Conservation (phyloP, 2,329 filamentous ascomycete species). For the Colletotrichum simmondsii region DNA sequence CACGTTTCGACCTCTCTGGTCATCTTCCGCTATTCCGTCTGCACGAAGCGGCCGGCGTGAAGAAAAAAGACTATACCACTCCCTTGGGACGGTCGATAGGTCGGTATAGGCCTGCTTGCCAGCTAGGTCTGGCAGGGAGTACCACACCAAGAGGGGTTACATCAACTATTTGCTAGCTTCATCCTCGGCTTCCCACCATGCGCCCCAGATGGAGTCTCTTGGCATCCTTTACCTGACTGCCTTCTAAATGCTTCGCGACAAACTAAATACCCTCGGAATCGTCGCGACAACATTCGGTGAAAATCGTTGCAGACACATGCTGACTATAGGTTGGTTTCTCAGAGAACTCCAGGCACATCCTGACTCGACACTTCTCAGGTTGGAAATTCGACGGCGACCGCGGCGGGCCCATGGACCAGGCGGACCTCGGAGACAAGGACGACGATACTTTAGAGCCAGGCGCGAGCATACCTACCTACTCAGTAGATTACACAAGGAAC, state of each 20-base stretch:
- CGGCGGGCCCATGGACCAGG: neutral
- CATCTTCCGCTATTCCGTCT: constrained; percentile 32
- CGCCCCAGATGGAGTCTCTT: neutral
- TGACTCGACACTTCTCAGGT: neutral
- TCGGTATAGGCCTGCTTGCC: neutral
- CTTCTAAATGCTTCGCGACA: neutral
- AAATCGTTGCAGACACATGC: neutral
- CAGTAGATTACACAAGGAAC: neutral
- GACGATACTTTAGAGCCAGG: neutral
- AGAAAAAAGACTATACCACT: constrained; percentile 25
- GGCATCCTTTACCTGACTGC: neutral
- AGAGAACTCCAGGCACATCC: neutral
- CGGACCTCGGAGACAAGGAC: constrained; percentile 1
- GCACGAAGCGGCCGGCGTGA: constrained; percentile 27
- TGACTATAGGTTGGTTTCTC: neutral
- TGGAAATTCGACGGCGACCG: neutral
- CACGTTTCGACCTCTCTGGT: constrained; percentile 29
- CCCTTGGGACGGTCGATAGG: constrained; percentile 13
- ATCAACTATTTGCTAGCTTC: constrained; percentile 1
- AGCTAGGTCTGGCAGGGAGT: neutral
- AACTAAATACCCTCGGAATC: neutral
- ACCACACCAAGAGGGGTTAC: constrained; percentile 19
- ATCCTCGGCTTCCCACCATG: neutral
- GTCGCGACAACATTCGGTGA: neutral
- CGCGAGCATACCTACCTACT: neutral